phyloP scores from a whole-genome alignment of 2,329 filamentous ascomycete genomes.

The Botrytis byssoidea region DNA sequence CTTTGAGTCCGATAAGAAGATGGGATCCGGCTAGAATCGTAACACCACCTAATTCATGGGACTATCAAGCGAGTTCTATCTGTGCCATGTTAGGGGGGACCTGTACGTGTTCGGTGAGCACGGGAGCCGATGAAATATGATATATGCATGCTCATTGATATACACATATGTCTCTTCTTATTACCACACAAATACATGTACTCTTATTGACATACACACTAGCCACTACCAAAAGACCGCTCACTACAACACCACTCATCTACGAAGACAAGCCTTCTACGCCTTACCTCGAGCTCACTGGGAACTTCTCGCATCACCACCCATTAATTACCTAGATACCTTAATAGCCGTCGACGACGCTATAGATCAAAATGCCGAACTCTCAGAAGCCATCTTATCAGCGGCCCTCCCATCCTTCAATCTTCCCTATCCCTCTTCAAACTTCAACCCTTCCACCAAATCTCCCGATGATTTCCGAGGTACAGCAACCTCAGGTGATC shows the following conservation, averaged over 20 bases:
- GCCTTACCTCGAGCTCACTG: slow-evolving; percentile 81
- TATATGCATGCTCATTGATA: neutral
- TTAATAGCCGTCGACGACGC: slow-evolving; percentile 79
- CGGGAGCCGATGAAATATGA: neutral
- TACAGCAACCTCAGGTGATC: slow-evolving; percentile 68
- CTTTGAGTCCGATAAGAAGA: neutral
- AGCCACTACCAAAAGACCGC: slow-evolving; percentile 83
- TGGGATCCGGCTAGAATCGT: neutral
- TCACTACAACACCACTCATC: slow-evolving; percentile 87
- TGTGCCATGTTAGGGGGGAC: slow-evolving; percentile 5
- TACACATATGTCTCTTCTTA: neutral
- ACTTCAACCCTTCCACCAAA: slow-evolving; percentile 9
- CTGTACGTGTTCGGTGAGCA: neutral
- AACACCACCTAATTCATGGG: neutral
- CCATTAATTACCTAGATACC: slow-evolving; percentile 78
- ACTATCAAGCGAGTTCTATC: slow-evolving; percentile 15
- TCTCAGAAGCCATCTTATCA: slow-evolving; percentile 76
- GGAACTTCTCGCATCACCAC: slow-evolving; percentile 74
- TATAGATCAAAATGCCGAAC: slow-evolving; percentile 82
- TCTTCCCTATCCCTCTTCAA: slow-evolving; percentile 31
- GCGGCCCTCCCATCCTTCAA: slow-evolving; percentile 67
- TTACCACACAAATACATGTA: neutral
- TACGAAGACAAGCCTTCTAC: slow-evolving; percentile 90
- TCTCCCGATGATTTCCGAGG: slow-evolving; percentile 60
- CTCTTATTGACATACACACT: slow-evolving; percentile 18